phyloP scores from a whole-genome alignment of 2,329 filamentous ascomycete species.

The Fusarium sp. region DNA sequence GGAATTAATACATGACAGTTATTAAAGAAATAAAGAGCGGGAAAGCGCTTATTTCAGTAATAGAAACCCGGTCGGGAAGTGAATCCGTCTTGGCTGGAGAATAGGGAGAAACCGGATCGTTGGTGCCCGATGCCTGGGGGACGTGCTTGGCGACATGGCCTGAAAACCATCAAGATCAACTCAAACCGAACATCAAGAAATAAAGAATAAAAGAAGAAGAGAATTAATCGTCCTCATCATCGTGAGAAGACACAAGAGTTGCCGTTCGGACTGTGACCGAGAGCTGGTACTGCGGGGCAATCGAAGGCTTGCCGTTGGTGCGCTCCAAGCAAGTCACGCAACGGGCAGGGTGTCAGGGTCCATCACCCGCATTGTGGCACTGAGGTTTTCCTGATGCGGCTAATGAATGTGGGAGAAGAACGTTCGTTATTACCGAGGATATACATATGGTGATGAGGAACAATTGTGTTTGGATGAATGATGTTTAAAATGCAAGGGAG shows the following conservation, averaged over 20 bases:
- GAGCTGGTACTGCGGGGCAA: slow-evolving; percentile 37
- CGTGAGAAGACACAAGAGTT: slow-evolving; percentile 40
- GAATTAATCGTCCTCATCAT: slow-evolving; percentile 19
- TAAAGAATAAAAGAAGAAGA: slow-evolving; percentile 33
- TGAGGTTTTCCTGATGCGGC: slow-evolving; percentile 26
- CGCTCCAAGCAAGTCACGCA: slow-evolving; percentile 30
- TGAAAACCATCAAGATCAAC: not conserved
- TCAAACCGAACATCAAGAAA: not conserved
- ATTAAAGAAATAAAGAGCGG: not conserved
- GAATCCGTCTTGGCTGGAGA: slow-evolving; percentile 20
- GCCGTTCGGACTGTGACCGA: slow-evolving; percentile 46
- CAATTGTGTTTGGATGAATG: not conserved
- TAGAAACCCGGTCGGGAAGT: slow-evolving; percentile 1
- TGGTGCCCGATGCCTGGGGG: slow-evolving; percentile 17
- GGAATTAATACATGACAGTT: not conserved
- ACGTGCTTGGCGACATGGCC: not conserved
- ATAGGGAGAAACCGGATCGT: slow-evolving; percentile 23
- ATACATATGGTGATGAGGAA: not conserved
- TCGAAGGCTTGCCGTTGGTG: slow-evolving; percentile 37
- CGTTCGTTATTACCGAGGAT: slow-evolving; percentile 20
- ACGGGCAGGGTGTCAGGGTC: slow-evolving; percentile 35
- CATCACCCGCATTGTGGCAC: slow-evolving; percentile 25
- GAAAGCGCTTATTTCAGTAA: slow-evolving; percentile 14
- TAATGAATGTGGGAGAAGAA: slow-evolving; percentile 13
- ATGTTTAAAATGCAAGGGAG: not conserved